Base-by-base conservation (phyloP, 2,329 filamentous ascomycete genomes). In the Saccharata proteae region DNA sequence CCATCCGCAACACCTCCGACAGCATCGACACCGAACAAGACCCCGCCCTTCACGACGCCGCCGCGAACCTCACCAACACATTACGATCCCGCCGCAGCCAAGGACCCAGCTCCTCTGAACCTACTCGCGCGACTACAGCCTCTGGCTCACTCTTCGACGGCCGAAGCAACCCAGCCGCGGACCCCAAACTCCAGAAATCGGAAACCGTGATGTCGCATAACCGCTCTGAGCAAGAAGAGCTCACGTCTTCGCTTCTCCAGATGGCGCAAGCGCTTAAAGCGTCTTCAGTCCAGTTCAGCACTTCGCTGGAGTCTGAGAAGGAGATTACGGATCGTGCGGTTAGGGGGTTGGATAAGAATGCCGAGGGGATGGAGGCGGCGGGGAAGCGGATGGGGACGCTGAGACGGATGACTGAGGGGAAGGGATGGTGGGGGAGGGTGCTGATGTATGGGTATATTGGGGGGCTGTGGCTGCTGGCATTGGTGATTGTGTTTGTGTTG, bases 361-460 rank as follows among this genome's bases (percentile, higher is more conserved):
- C 79, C 37, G 59, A 67, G 26, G 77, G 77, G 12, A 79, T 96
- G 69, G 77, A 85, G 38, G 71, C 74, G 2, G 84, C 86, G 3
- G 74, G 74, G 32, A 71, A 73, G 40, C 65, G 74, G 40, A 92
- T 96, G 82, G 78, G 81, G 2, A 67, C 71, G 46, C 55, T 96
- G 49, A 65, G 73, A 43, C 69, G 69, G 31, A 84, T 93, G 75
- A 84, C 79, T 11, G 88, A 94, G 60, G 86, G 85, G 3, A 77
- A 79, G 51, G 85, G 85, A 0, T 92, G 80, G 80, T 84, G 71
- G 74, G 85, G 80, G 5, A 63, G 86, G 31, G 71, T 93, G 63
- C 65, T 88, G 58, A 64, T 94, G 38, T 93, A 90, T 62, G 78
- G 66, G 22, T 80, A 82, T 68, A 85, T 94, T 29, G 80, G 77